Conservation (phyloP, 345 rosid species). For the Euphorbia pulcherrima region DNA sequence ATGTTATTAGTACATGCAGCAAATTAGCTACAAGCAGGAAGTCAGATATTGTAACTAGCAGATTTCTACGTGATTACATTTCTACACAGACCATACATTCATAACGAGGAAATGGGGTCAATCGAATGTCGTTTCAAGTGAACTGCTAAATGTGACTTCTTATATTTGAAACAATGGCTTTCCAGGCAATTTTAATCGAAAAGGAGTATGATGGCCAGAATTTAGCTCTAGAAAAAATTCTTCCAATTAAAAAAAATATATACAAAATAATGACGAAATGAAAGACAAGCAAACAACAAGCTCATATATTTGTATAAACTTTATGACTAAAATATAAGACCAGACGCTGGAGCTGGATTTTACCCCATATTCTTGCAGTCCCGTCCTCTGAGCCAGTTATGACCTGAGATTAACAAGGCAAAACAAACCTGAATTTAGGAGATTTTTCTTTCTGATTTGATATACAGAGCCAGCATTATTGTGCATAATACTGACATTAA, state of each 20-base stretch:
- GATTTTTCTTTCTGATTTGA: conserved; percentile 10
- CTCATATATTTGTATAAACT: not conserved
- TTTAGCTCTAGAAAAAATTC: not conserved
- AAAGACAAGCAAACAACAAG: not conserved
- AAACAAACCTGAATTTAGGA: conserved; percentile 7
- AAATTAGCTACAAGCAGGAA: not conserved
- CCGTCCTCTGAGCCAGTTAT: conserved; percentile 98
- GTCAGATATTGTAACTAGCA: not conserved
- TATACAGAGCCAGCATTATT: not conserved
- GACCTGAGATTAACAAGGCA: conserved; percentile 46
- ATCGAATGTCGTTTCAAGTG: not conserved
- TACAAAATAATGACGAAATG: not conserved
- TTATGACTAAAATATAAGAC: not conserved
- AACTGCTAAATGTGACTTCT: not conserved
- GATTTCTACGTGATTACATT: not conserved
- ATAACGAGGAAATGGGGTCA: not conserved
- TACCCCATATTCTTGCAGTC: conserved; percentile 95
- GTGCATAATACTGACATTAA: conserved; percentile 1
- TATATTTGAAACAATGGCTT: not conserved
- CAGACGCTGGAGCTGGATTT: conserved; percentile 2
- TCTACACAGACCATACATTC: not conserved
- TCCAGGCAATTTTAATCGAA: not conserved
- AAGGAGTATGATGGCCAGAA: not conserved
- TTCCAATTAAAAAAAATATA: not conserved
- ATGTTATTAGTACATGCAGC: conserved; percentile 18